phyloP scores from a whole-genome alignment of 2,329 filamentous ascomycete species.

The Shiraia sp. region DNA sequence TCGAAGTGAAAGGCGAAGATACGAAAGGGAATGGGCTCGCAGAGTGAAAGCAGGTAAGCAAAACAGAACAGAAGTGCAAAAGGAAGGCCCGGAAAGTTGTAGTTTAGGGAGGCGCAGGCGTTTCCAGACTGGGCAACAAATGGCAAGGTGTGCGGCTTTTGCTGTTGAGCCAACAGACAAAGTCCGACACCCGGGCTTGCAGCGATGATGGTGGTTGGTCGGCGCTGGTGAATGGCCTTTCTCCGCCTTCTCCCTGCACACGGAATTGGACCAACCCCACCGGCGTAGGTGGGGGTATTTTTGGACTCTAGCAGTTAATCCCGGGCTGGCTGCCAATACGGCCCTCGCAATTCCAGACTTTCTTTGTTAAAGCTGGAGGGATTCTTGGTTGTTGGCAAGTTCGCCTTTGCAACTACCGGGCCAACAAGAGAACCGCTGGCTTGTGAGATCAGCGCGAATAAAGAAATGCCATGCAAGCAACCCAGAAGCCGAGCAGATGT shows the following conservation, averaged over 20 bases:
- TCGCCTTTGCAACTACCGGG: no score
- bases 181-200: slow-evolving; percentile 23
- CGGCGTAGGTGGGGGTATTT: slow-evolving; percentile 19
- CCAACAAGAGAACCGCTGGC: no score
- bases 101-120: slow-evolving; percentile 26
- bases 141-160: slow-evolving; percentile 21
- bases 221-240: slow-evolving; percentile 12
- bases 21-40: slow-evolving; percentile 1
- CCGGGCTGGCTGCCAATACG: slow-evolving; percentile 7
- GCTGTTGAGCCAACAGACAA: slow-evolving; percentile 22
- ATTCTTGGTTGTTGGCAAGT: no score
- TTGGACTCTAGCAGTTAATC: no score
- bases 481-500: no score
- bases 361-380: no score
- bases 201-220: slow-evolving; percentile 21
- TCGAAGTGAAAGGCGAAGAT: not conserved
- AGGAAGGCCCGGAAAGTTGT: slow-evolving; percentile 10
- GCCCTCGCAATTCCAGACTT: no score
- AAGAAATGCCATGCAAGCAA: no score
- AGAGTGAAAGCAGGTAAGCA: slow-evolving; percentile 5
- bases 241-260: slow-evolving; percentile 26
- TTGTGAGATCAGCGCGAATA: no score
- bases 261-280: slow-evolving; percentile 15
- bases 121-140: slow-evolving; percentile 13
- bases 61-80: slow-evolving; percentile 7